Percentiles rank a stretch among this genome's conserved stretches.
Conservation (phyloP, 2,329 filamentous ascomycete genomes). For the Trematosphaeria pertusa region DNA sequence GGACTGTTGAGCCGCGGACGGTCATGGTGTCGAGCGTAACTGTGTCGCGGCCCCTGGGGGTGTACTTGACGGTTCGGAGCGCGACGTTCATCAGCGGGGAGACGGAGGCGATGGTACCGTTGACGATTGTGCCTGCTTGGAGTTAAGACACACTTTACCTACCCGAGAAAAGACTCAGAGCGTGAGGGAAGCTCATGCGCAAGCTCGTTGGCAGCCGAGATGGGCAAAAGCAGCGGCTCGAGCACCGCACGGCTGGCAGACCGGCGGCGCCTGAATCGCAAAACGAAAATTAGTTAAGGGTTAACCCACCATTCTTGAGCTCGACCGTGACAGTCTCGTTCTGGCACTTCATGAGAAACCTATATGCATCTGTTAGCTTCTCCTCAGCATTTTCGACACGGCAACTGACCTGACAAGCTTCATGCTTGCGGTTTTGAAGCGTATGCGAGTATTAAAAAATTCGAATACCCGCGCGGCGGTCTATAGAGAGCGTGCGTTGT, state of each 20-base stretch:
- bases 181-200: neutral
- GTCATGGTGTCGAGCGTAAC: slow-evolving; percentile 94
- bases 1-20: slow-evolving; percentile 92
- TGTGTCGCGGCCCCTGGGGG: slow-evolving; percentile 82
- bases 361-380: slow-evolving; percentile 50
- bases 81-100: slow-evolving; percentile 99
- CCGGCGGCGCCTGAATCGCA: neutral
- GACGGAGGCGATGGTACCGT: slow-evolving; percentile 95
- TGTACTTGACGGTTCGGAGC: slow-evolving; percentile 96
- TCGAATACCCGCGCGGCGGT: neutral
- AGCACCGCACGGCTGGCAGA: slow-evolving; percentile 4
- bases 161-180: neutral
- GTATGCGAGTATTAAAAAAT: neutral
- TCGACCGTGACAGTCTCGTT: slow-evolving; percentile 99
- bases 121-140: slow-evolving; percentile 81
- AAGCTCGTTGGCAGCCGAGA: slow-evolving; percentile 4
- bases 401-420: slow-evolving; percentile 45
- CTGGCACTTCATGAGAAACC: slow-evolving; percentile 98
- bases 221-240: slow-evolving; percentile 1
- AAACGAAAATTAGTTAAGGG: slow-evolving; percentile 2
- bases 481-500: slow-evolving; percentile 2
- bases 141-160: slow-evolving; percentile 6
- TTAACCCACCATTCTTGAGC: slow-evolving; percentile 85
- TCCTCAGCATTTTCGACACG: neutral
- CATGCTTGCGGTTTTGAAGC: slow-evolving; percentile 27